These are phyloP conservation scores for Penicillium glabrum DNA, from an alignment of 2,329 filamentous ascomycete genomes.

Conservation along the genomic window DNA sequence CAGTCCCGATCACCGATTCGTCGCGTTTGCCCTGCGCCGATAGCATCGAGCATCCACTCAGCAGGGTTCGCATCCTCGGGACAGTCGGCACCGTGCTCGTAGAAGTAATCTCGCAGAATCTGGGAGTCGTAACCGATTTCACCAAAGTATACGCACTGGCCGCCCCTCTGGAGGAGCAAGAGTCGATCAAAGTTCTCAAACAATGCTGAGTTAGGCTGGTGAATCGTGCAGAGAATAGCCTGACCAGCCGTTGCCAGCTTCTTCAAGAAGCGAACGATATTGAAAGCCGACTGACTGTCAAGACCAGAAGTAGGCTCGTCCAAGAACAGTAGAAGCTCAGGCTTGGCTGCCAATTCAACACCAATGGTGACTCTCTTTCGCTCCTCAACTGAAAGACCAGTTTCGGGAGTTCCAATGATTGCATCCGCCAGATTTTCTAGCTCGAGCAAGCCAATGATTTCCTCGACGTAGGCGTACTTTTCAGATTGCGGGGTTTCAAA, in stretches of 20 bases:
- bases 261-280: conserved; percentile 59
- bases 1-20: conserved; percentile 75
- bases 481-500: conserved; percentile 58
- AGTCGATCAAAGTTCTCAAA: conserved; percentile 60
- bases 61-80: conserved; percentile 53
- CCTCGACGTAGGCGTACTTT: conserved; percentile 66
- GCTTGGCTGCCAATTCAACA: conserved; percentile 39
- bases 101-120: conserved; percentile 54
- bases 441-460: conserved; percentile 64
- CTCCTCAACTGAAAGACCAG: conserved; percentile 58
- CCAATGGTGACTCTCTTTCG: conserved; percentile 43
- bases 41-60: conserved; percentile 56
- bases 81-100: conserved; percentile 53
- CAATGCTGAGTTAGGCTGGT: conserved; percentile 58
- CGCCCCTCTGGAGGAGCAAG: conserved; percentile 55
- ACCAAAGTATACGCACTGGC: conserved; percentile 56
- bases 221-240: conserved; percentile 61
- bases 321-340: conserved; percentile 62
- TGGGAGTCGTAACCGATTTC: conserved; percentile 53
- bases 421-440: conserved; percentile 67
- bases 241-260: conserved; percentile 61
- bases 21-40: conserved; percentile 71
- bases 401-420: conserved; percentile 61
- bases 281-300: conserved; percentile 58
- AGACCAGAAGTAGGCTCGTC: conserved; percentile 62